Evolutionary conservation across 176 grass and related monocot species (phyloP), one percentile per base, ranked within the genome.

Genomic region (Musa itinerans): DNA sequence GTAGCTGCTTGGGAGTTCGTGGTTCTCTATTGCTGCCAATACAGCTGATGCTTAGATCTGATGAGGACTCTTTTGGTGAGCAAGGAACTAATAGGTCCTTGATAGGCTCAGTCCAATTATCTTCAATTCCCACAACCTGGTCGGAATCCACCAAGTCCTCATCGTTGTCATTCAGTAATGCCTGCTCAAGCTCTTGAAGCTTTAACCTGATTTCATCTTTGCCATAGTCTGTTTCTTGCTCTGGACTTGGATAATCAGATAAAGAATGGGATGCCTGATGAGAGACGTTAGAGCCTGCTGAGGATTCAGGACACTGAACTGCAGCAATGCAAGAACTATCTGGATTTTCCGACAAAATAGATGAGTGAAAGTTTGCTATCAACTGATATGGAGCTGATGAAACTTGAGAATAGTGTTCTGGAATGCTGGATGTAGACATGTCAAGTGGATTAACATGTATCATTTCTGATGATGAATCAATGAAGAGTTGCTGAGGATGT

Each of bases 171-270:
- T 85, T 84, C 70, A 91, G 65, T 65, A 99, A 87, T 69, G 88
- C 95, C 81, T 92, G 88, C 67, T 99, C 88, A 54, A 99, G 84
- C 76, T 94, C 95, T 68, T 86, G 91, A 82, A 99, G 81, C 73
- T 99, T 99, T 53, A 99, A 20, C 61, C 86, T 86, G 65, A 99
- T 81, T n/a, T 94, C 95, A 17, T 92, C 82, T 67, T 92, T 88
- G 71, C 82, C 85, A 58, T 89, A 89, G 17, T 92, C 88, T 66
- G 86, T 87, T 76, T 91, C 84, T 34, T 83, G 69, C 74, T 89
- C 94, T 54, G 85, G 83, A 84, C 83, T 87, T 16, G 72, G 80
- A 80, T 85, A 84, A 72, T 91, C 90, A 80, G 86, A 96, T 76
- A 86, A 57, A 59, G 89, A 88, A 24, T 86, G 83, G 1, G 89